Percentiles rank a stretch among this genome's conserved stretches.
These are phyloP conservation scores for Myxozyma neotropica DNA, from an alignment of 805 yeast species.

Conservation along the genomic window DNA sequence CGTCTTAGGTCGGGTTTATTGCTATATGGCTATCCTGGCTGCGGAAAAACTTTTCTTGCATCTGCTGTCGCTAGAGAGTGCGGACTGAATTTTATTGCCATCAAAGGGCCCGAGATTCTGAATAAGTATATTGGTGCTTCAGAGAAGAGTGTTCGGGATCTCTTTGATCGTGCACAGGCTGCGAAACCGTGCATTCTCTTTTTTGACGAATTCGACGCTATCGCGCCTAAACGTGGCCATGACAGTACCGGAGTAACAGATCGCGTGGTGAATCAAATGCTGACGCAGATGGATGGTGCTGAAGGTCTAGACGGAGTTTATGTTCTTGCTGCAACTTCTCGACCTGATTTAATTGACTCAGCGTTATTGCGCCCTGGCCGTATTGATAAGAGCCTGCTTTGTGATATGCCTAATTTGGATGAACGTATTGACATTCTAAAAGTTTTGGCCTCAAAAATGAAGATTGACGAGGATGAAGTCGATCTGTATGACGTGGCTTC, in stretches of 20 bases:
- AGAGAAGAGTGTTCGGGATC: slow-evolving; percentile 89
- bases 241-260: slow-evolving; percentile 98
- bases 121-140: slow-evolving; percentile 97
- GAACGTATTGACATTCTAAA: slow-evolving; percentile 75
- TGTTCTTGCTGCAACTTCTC: slow-evolving; percentile 91
- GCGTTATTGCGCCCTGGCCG: slow-evolving; percentile 96
- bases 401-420: slow-evolving; percentile 76
- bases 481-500: slow-evolving; percentile 60
- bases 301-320: slow-evolving; percentile 97
- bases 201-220: slow-evolving; percentile 95
- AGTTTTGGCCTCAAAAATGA: slow-evolving; percentile 59
- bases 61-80: slow-evolving; percentile 95
- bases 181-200: slow-evolving; percentile 92
- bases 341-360: slow-evolving; percentile 95
- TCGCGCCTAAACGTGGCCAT: slow-evolving; percentile 91
- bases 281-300: slow-evolving; percentile 99
- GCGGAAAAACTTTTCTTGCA: slow-evolving; percentile 92
- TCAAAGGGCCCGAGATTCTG: slow-evolving; percentile 94
- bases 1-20: slow-evolving; percentile 86
- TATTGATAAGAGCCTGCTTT: slow-evolving; percentile 85
- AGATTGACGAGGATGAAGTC: slow-evolving; percentile 45
- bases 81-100: slow-evolving; percentile 89
- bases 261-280: slow-evolving; percentile 92
- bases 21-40: slow-evolving; percentile 95
- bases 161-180: slow-evolving; percentile 91